phyloP scores from a whole-genome alignment of 106 monocot species.

The Narthecium ossifragum region DNA sequence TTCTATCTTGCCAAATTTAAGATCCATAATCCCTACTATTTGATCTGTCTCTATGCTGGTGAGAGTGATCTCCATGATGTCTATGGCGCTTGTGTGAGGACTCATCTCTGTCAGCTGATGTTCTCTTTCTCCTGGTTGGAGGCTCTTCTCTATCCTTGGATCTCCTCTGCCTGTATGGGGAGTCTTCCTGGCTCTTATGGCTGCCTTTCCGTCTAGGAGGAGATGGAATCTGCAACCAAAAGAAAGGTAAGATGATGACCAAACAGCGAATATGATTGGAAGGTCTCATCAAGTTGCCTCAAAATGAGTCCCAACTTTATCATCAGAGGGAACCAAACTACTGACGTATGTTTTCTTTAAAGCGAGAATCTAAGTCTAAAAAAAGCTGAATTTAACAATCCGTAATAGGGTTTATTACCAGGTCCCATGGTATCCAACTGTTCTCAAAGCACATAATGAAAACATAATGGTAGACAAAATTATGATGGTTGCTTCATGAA shows the following conservation, averaged over 20 bases:
- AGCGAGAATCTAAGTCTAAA: no score
- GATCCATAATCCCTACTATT: constrained; percentile 12
- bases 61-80: constrained; percentile 11
- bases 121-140: constrained; percentile 11
- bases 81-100: constrained; percentile 6
- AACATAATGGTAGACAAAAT: neutral
- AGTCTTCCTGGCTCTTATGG: constrained; percentile 17
- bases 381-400: neutral
- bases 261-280: neutral
- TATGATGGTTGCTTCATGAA: no score
- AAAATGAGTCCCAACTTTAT: no score
- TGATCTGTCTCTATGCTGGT: constrained; percentile 10
- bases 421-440: neutral
- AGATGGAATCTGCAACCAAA: constrained; percentile 79
- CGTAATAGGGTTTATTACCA: neutral
- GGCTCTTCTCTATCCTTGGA: constrained; percentile 18
- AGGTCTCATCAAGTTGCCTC: no score
- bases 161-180: constrained; percentile 12
- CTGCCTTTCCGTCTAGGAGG: constrained; percentile 43
- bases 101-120: constrained; percentile 1
- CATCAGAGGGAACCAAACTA: no score
- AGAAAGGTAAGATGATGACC: no score
- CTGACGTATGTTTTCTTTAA: no score
- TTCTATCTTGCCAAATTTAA: constrained; percentile 1
- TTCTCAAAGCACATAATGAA: neutral